phyloP scores from a whole-genome alignment of 352 stramenopile genomes.

The Blastocystis sp. region DNA sequence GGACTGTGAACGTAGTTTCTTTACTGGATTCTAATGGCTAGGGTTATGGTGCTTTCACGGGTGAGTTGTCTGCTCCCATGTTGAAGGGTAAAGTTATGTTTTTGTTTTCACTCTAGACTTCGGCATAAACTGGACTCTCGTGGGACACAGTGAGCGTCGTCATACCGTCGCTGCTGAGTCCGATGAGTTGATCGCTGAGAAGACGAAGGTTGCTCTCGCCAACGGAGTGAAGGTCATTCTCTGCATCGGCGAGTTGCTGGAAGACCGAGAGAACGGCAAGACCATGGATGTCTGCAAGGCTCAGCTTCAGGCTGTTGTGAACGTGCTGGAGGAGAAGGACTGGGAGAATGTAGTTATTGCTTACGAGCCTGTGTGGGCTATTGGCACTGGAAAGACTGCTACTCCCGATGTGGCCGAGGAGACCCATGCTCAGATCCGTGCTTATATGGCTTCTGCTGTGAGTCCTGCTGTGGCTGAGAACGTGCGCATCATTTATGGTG shows the following conservation, averaged over 20 bases:
- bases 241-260: slow-evolving; percentile 85
- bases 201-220: slow-evolving; percentile 73
- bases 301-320: slow-evolving; percentile 85
- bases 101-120: slow-evolving; percentile 64
- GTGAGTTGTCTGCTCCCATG: slow-evolving; percentile 79
- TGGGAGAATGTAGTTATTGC: slow-evolving; percentile 79
- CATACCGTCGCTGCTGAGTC: slow-evolving; percentile 74
- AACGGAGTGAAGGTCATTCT: slow-evolving; percentile 83
- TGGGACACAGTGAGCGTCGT: slow-evolving; percentile 84
- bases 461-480: slow-evolving; percentile 71
- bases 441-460: slow-evolving; percentile 74
- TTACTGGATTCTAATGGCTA: slow-evolving; percentile 62
- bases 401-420: slow-evolving; percentile 80
- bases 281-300: slow-evolving; percentile 85
- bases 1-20: slow-evolving; percentile 66
- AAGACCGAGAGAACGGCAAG: slow-evolving; percentile 78
- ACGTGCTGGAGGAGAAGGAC: slow-evolving; percentile 76
- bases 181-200: slow-evolving; percentile 79
- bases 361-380: slow-evolving; percentile 93
- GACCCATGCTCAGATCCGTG: slow-evolving; percentile 70
- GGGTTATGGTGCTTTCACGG: slow-evolving; percentile 78
- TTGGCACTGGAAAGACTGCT: slow-evolving; percentile 84
- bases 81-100: slow-evolving; percentile 67
- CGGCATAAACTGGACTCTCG: slow-evolving; percentile 71
- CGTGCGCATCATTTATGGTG: slow-evolving; percentile 70